Evolutionary conservation across 805 yeast species (phyloP).

Genomic region (Tetrapisispora namnaoensis): DNA sequence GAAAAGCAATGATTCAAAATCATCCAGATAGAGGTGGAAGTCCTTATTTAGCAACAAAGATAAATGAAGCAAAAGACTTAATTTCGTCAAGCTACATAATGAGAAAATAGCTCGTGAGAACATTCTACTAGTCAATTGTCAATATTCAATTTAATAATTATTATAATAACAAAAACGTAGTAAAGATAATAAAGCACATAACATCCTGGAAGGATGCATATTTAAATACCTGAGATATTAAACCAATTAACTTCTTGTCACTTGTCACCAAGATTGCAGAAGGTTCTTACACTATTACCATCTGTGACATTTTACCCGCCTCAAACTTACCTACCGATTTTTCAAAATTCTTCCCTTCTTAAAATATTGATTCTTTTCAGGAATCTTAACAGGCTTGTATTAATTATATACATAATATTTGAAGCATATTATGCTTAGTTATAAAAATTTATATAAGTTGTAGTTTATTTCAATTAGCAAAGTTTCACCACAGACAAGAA

Average conservation of each 20-base stretch:
- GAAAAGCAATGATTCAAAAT: constrained; percentile 75
- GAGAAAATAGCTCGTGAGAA: background rate
- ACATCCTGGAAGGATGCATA: too few relatives aligned
- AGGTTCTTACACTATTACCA: background rate
- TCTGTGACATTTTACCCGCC: background rate
- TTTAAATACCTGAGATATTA: background rate
- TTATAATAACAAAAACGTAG: too few relatives aligned
- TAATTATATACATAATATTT: background rate
- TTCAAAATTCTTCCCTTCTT: background rate
- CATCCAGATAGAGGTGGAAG: constrained; percentile 96
- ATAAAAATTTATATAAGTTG: too few relatives aligned
- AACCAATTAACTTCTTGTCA: too few relatives aligned
- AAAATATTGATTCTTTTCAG: background rate
- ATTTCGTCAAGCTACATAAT: constrained; percentile 1
- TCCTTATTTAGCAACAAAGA: constrained; percentile 78
- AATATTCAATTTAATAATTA: background rate
- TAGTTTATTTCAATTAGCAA: too few relatives aligned
- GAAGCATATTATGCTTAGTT: too few relatives aligned
- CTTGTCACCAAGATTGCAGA: too few relatives aligned
- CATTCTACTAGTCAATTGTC: background rate
- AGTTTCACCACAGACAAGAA: too few relatives aligned
- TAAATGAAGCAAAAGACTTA: constrained; percentile 78
- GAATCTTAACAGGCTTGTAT: background rate
- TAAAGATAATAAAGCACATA: too few relatives aligned
- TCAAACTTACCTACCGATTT: background rate